These are phyloP conservation scores for Ceratopteris richardii DNA, from an alignment of 75 land plant species.

Conservation along the genomic window DNA sequence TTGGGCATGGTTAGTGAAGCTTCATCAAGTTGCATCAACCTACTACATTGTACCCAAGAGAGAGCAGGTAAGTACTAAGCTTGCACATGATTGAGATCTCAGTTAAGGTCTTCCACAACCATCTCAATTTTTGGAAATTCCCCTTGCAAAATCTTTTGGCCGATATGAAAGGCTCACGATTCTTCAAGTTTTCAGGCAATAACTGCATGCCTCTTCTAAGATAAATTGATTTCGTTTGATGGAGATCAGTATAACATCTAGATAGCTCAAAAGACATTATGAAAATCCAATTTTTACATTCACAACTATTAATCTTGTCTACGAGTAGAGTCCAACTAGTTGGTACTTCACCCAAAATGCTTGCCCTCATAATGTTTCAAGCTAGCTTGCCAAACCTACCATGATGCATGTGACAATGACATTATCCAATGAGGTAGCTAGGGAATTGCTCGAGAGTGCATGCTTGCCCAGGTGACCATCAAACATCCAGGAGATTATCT, in stretches of 20 bases:
- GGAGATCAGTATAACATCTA: constrained; percentile 15
- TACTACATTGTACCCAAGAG: no score
- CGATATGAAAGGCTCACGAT: no score
- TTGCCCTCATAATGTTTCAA: no score
- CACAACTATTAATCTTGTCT: constrained; percentile 54
- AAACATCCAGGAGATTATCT: constrained; percentile 48
- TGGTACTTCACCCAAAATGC: constrained; percentile 47
- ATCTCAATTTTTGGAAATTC: no score
- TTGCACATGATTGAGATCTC: no score
- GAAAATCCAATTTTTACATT: constrained; percentile 25
- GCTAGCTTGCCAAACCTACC: constrained; percentile 75
- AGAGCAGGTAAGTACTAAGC: no score
- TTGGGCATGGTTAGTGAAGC: no score
- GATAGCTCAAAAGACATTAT: constrained; percentile 13
- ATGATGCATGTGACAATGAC: constrained; percentile 44
- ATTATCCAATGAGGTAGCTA: no score
- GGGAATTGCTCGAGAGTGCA: constrained; percentile 56
- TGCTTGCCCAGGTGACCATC: constrained; percentile 72
- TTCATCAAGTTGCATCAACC: no score
- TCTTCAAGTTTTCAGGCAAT: no score
- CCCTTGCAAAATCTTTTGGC: no score
- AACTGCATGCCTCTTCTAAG: constrained; percentile 25
- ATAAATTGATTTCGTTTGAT: constrained; percentile 25
- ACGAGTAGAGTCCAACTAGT: constrained; percentile 62
- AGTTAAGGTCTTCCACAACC: no score